phyloP scores from a whole-genome alignment of 495 filamentous ascomycete genomes.

The Penicillium antarcticum region DNA sequence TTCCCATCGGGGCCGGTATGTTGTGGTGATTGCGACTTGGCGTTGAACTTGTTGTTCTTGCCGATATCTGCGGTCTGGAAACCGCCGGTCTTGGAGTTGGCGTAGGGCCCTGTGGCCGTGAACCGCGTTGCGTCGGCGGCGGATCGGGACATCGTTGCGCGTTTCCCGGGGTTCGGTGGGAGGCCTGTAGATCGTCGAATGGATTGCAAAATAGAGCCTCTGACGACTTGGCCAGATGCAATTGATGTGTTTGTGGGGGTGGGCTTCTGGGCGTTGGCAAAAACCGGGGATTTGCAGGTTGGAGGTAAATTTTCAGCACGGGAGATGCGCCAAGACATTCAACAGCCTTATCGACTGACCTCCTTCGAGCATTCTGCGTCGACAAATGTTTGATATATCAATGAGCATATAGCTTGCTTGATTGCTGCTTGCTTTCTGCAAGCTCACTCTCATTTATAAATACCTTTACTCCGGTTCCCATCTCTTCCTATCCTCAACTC shows the following conservation, averaged over 20 bases:
- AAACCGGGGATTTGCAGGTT: slow-evolving; percentile 12
- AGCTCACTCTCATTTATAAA: background rate
- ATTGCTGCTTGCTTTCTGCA: no score
- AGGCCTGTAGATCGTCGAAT: background rate
- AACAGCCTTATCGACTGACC: slow-evolving; percentile 17
- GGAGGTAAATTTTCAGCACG: slow-evolving; percentile 41
- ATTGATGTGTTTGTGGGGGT: slow-evolving; percentile 14
- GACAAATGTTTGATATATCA: no score
- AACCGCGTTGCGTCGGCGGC: slow-evolving; percentile 93
- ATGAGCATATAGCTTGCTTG: no score
- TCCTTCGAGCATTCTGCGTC: no score
- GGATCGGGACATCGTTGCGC: slow-evolving; percentile 70
- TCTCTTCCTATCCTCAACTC: background rate
- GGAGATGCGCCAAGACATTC: slow-evolving; percentile 24
- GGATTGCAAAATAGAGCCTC: background rate
- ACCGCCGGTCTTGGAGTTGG: slow-evolving; percentile 60
- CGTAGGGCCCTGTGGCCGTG: slow-evolving; percentile 88
- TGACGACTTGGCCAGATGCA: background rate
- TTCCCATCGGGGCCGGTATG: slow-evolving; percentile 28
- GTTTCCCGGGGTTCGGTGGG: background rate
- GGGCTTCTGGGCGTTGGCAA: slow-evolving; percentile 10
- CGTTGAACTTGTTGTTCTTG: slow-evolving; percentile 18
- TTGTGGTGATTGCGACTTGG: slow-evolving; percentile 13
- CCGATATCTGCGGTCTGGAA: slow-evolving; percentile 38
- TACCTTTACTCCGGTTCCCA: background rate